phyloP scores from a whole-genome alignment of 352 stramenopile genomes.

The Phytopythium delawarense region DNA sequence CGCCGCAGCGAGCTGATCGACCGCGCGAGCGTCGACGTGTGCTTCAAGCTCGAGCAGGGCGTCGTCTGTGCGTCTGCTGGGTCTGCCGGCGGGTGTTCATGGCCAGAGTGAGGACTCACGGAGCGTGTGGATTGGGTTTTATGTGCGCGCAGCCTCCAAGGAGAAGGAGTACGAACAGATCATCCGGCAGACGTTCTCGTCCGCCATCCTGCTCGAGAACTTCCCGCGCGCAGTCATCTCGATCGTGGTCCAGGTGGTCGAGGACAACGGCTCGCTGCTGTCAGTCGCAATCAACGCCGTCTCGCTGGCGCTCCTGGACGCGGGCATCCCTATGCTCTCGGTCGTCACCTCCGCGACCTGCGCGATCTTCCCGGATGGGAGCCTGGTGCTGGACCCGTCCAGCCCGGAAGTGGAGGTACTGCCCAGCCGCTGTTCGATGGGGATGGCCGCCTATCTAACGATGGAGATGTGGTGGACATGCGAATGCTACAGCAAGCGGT shows the following conservation, averaged over 20 bases:
- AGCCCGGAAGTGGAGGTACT: slow-evolving; percentile 65
- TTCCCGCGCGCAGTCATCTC: slow-evolving; percentile 82
- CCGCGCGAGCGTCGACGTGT: slow-evolving; percentile 63
- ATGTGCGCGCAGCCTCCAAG: slow-evolving; percentile 44
- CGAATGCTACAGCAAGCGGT: slow-evolving; percentile 34
- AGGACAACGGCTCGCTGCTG: slow-evolving; percentile 77
- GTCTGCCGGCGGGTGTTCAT: neutral
- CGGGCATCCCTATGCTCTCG: slow-evolving; percentile 69
- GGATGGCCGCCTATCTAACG: neutral
- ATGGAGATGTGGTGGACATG: neutral
- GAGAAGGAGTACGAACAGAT: slow-evolving; percentile 86
- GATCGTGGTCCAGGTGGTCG: slow-evolving; percentile 82
- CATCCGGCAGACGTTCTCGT: slow-evolving; percentile 72
- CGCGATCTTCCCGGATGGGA: slow-evolving; percentile 54
- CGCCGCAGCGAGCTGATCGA: slow-evolving; percentile 65
- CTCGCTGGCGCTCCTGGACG: slow-evolving; percentile 72
- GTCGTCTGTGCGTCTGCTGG: slow-evolving; percentile 42
- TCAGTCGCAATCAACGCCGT: slow-evolving; percentile 81
- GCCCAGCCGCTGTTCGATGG: neutral
- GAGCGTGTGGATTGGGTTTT: neutral
- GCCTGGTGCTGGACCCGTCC: slow-evolving; percentile 66
- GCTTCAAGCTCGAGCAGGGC: slow-evolving; percentile 79
- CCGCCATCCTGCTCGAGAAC: slow-evolving; percentile 59
- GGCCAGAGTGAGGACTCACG: neutral
- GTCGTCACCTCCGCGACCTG: slow-evolving; percentile 71